Evolutionary conservation across 2,329 filamentous ascomycete genomes (phyloP).

Genomic region (Diaporthe nobilis): DNA sequence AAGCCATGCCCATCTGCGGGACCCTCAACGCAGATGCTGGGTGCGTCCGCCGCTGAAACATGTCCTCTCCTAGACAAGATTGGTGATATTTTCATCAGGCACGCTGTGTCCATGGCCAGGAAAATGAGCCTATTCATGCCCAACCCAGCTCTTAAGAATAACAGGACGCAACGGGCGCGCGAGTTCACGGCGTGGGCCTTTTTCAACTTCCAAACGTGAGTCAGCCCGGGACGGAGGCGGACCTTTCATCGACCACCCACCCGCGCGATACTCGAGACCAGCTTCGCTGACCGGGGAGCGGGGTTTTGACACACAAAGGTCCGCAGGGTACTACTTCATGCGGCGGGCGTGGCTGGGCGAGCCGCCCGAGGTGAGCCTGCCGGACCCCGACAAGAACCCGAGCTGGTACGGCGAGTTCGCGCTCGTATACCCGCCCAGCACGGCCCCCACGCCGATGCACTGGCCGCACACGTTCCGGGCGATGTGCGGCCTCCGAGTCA

Average conservation of each 20-base stretch:
- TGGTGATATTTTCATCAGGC: not conserved
- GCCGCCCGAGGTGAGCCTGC: not conserved
- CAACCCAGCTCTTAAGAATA: not conserved
- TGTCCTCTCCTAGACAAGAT: not conserved
- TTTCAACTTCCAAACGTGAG: slow-evolving; percentile 22
- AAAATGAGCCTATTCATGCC: not conserved
- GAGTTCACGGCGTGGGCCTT: slow-evolving; percentile 26
- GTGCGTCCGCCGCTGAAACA: not conserved
- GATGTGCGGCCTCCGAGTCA: slow-evolving; percentile 1
- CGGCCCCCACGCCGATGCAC: not conserved
- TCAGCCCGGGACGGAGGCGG: not conserved
- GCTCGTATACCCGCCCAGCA: not conserved
- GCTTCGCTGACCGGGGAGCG: not conserved
- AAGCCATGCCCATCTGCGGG: too few relatives aligned
- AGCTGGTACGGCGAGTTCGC: slow-evolving; percentile 1
- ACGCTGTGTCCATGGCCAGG: slow-evolving; percentile 2
- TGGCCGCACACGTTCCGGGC: slow-evolving; percentile 23
- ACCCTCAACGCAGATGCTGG: not conserved
- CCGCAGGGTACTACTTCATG: slow-evolving; percentile 19
- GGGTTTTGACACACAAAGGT: not conserved
- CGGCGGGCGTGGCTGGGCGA: slow-evolving; percentile 8
- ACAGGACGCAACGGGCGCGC: not conserved
- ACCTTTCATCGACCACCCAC: not conserved
- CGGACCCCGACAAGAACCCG: slow-evolving; percentile 1
- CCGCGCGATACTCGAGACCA: not conserved